phyloP scores from a whole-genome alignment of 2,329 filamentous ascomycete species.

The Fusarium praegraminearum region DNA sequence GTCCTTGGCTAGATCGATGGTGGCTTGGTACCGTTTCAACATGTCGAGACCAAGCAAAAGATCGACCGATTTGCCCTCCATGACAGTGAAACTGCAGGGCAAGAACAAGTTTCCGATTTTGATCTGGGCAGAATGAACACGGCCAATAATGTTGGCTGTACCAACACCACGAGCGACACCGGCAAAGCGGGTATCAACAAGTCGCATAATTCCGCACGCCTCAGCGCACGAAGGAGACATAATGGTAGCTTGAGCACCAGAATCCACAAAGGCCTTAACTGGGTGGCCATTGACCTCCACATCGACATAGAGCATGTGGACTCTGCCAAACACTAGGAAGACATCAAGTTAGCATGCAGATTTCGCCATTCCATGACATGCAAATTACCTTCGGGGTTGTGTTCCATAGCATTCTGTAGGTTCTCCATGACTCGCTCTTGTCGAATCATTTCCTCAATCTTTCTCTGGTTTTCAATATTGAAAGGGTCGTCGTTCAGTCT shows the following conservation, averaged over 20 bases:
- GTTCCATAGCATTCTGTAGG: slow-evolving; percentile 93
- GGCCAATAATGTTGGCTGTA: slow-evolving; percentile 92
- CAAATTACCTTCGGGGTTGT: slow-evolving; percentile 89
- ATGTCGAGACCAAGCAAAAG: slow-evolving; percentile 94
- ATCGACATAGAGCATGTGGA: slow-evolving; percentile 96
- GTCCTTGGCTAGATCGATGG: slow-evolving; percentile 87
- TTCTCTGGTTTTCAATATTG: slow-evolving; percentile 88
- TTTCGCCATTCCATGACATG: background rate
- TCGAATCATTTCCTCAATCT: slow-evolving; percentile 97
- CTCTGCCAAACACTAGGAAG: slow-evolving; percentile 83
- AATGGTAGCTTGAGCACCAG: slow-evolving; percentile 96
- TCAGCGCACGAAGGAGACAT: slow-evolving; percentile 97
- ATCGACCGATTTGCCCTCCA: slow-evolving; percentile 98
- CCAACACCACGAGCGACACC: slow-evolving; percentile 94
- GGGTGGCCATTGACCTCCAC: slow-evolving; percentile 93
- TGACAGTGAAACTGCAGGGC: slow-evolving; percentile 97
- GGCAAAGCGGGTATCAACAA: slow-evolving; percentile 91
- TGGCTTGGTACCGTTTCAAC: slow-evolving; percentile 94
- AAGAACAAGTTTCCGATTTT: slow-evolving; percentile 89
- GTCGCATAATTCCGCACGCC: slow-evolving; percentile 92
- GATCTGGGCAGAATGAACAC: slow-evolving; percentile 95
- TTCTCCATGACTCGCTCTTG: slow-evolving; percentile 96
- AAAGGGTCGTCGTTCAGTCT: slow-evolving; percentile 94
- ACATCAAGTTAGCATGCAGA: slow-evolving; percentile 13
- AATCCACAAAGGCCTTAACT: slow-evolving; percentile 97